These are phyloP conservation scores for Ogataea chonburiensis DNA, from an alignment of 805 yeast species.

Conservation along the genomic window DNA sequence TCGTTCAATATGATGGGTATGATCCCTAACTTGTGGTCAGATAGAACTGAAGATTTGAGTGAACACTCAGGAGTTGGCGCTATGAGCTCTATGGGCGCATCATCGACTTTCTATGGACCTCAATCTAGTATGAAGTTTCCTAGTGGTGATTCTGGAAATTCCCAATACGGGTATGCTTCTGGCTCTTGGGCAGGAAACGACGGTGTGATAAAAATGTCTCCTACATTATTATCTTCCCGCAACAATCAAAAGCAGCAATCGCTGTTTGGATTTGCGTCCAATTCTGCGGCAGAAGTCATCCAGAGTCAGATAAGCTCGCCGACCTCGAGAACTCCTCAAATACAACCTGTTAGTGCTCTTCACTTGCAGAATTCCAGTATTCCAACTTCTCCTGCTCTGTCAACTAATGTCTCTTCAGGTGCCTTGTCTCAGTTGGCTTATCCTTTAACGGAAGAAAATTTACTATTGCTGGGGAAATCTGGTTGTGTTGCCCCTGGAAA, in stretches of 20 bases:
- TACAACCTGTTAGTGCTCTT: neutral
- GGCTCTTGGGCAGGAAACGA: neutral
- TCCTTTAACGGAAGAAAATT: slow-evolving; percentile 41
- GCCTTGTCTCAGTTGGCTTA: slow-evolving; percentile 8
- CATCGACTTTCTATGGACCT: neutral
- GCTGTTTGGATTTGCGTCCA: neutral
- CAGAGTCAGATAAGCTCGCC: neutral
- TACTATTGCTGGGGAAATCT: slow-evolving; percentile 28
- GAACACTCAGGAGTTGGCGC: neutral
- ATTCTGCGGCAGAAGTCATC: neutral
- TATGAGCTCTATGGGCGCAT: neutral
- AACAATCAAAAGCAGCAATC: neutral
- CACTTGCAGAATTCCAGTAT: neutral
- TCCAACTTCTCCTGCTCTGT: neutral
- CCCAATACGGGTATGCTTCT: neutral
- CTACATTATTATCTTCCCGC: slow-evolving; percentile 1
- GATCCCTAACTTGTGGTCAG: slow-evolving; percentile 29
- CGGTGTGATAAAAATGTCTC: too few species aligned
- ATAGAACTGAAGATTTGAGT: slow-evolving; percentile 1
- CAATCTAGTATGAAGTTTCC: slow-evolving; percentile 1
- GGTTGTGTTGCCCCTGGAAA: slow-evolving; percentile 5
- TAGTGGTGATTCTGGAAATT: neutral
- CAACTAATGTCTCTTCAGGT: neutral
- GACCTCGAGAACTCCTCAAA: neutral
- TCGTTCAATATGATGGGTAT: slow-evolving; percentile 24